These are phyloP conservation scores for Macadamia integrifolia DNA, from an alignment of 164 flowering plant species.

Conservation along the genomic window DNA sequence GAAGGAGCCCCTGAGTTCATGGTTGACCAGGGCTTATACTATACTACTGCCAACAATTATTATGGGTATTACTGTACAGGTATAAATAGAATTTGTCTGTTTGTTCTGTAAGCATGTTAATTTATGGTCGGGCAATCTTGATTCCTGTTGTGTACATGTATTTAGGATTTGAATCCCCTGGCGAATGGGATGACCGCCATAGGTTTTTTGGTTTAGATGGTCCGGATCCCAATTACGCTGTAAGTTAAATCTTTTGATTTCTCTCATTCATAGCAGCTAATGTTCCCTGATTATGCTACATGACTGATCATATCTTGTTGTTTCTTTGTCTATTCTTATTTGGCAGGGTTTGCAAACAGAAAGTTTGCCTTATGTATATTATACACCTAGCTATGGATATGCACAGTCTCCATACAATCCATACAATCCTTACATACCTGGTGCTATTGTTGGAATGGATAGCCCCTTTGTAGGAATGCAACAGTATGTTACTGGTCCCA, in stretches of 20 bases:
- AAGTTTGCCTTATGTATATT: conserved; percentile 71
- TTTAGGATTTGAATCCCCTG: conserved; percentile 66
- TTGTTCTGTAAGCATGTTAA: neutral
- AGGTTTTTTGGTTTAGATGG: conserved; percentile 71
- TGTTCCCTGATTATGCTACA: neutral
- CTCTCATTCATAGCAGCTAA: neutral
- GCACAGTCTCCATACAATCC: conserved; percentile 85
- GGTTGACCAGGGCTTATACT: conserved; percentile 63
- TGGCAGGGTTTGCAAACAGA: conserved; percentile 74
- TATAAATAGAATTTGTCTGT: conserved; percentile 10
- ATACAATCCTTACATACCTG: conserved; percentile 86
- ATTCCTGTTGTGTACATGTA: conserved; percentile 6
- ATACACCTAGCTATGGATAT: conserved; percentile 75
- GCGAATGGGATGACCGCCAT: conserved; percentile 76
- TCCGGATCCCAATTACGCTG: conserved; percentile 63
- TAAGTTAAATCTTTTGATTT: conserved; percentile 23
- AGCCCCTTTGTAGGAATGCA: conserved; percentile 53
- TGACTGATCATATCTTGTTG: neutral
- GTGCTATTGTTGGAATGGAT: conserved; percentile 65
- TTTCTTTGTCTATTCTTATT: conserved; percentile 2
- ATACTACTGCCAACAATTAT: conserved; percentile 56
- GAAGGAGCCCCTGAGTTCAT: conserved; percentile 63
- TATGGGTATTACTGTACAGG: conserved; percentile 93
- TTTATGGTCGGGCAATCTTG: neutral
- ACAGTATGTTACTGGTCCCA: conserved; percentile 47